Evolutionary conservation across 495 filamentous ascomycete genomes (phyloP), one percentile per base, ranked within the genome.

Genomic region (Penicillium goetzii): DNA sequence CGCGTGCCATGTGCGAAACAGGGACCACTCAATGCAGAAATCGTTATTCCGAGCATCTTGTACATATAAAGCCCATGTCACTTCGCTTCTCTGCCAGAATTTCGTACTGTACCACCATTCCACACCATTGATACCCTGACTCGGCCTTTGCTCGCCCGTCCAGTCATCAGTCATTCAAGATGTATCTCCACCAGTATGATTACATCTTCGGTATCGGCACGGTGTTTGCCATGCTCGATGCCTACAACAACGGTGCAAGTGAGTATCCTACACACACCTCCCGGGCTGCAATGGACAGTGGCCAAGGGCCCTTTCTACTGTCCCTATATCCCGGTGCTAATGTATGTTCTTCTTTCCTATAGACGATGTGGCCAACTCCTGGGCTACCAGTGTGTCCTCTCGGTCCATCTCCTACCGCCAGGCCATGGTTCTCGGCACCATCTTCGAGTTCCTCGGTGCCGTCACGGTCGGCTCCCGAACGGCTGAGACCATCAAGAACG

Each of bases 311-410:
- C 8, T 15, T 21, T 4, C 30, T 17, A 34, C n/a, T 54, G 17
- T 9, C 19, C 43, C 19, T 14, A 23, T 32, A 23, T 14, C 1
- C 14, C 25, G 34, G 15, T 19, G n/a, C 47, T 61, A 17, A 52
- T 45, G 15, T 3, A 57, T 21, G 4, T 53, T 17, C 36, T 40
- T 36, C 25, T 40, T 23, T 41, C 28, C 60, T 11, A 61, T 34
- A 82, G 77, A 91, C 76, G 89, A 92, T 89, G 89, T 92, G 33
- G 89, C 89, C 64, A 92, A 92, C 78, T 83, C 88, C 26, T 91
- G 85, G 81, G 88, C 88, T 4, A 90, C 88, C 59, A 86, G 83
- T 65, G 88, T 90, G 54, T 87, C 87, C 19, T 90, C 88, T 7
- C 79, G 87, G 26, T 90, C 88, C 50, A 71, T 91, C 65, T 84